Base-by-base conservation (phyloP, 306 rosid species). In the Begonia fuchsioides region DNA sequence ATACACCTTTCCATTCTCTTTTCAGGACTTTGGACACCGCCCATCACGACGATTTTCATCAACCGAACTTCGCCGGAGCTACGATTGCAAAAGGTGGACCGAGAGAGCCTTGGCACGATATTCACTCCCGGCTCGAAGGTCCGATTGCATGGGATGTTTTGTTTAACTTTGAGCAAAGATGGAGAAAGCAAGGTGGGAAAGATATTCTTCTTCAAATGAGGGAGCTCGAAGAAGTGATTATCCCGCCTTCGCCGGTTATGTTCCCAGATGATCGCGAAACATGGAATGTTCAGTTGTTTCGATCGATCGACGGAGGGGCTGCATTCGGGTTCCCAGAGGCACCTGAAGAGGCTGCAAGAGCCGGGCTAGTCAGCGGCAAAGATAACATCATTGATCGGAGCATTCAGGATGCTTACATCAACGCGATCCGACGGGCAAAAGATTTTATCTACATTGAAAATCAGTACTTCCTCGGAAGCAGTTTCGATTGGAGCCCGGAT, bases 181-280 rank as follows among this genome's bases (percentile, higher is more conserved):
- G 88, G 88, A 76, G 62, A 67, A 76, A 76, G 63, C 88, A 80
- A 76, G 88, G 88, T 45, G 88, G 83, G 58, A 76, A 80, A 64
- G 88, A 80, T 62, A 0, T 76, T 32, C 88, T 80, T 43, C 54
- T 71, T 44, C 53, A 56, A 49, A 57, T 73, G 38, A 74, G 88
- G 26, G 88, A 80, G 52, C 78, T 80, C 60, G 72, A 80, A 51
- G 74, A 71, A 54, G 59, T 51, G 56, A 49, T 80, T 17, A 70
- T 80, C 61, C 74, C 88, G 47, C 81, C 88, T 39, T 80, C 88
- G 16, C 81, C 88, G 0, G 83, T 80, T 20, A 76, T 19, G 66
- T 80, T 55, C 59, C 76, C 81, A 0, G 76, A 80, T 16, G 88
- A 80, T 62, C 76, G 47, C 3, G 90, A 80, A 32, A 59, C 84